Evolutionary conservation across 2,329 filamentous ascomycete genomes (phyloP).

Genomic region (Aspergillus fumigatiaffinis): DNA sequence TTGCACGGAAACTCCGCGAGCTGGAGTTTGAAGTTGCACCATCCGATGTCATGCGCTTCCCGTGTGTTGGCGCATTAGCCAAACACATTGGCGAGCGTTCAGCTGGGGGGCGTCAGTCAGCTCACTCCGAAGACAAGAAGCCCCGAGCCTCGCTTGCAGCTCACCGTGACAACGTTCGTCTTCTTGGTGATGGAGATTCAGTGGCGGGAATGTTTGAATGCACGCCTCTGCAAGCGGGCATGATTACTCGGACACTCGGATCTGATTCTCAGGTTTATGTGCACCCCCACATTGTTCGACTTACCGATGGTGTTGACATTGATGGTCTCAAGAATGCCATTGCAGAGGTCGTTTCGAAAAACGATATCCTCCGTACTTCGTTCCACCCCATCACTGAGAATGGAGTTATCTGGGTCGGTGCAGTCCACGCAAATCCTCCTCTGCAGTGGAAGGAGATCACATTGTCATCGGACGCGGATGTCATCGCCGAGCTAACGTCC

Average conservation of each 20-base stretch:
- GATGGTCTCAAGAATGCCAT: constrained; percentile 54
- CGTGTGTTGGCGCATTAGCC: constrained; percentile 26
- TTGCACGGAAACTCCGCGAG: constrained; percentile 28
- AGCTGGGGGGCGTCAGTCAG: background rate
- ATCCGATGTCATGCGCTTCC: constrained; percentile 33
- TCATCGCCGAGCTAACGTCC: constrained; percentile 8
- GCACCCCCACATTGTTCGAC: constrained; percentile 62
- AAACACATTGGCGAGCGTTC: constrained; percentile 13
- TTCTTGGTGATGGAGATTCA: constrained; percentile 15
- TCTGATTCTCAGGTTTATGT: constrained; percentile 62
- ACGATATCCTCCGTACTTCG: constrained; percentile 65
- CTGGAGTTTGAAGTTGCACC: constrained; percentile 26
- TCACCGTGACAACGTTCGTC: constrained; percentile 13
- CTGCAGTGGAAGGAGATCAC: constrained; percentile 19
- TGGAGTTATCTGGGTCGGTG: constrained; percentile 23
- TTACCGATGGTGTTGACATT: constrained; percentile 46
- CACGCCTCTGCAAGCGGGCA: constrained; percentile 77
- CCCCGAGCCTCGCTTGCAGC: constrained; percentile 1
- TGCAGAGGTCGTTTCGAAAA: constrained; percentile 45
- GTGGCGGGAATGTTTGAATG: constrained; percentile 46
- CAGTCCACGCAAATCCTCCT: constrained; percentile 20
- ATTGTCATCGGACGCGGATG: constrained; percentile 11
- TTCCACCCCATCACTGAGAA: constrained; percentile 25
- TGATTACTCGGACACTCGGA: constrained; percentile 66
- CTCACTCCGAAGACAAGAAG: background rate